A percentile compares a stretch with the other conserved stretches of the same genome.
Evolutionary conservation across 108 stramenopile genomes (phyloP).

Genomic region (Stephanodiscus minutulus): DNA sequence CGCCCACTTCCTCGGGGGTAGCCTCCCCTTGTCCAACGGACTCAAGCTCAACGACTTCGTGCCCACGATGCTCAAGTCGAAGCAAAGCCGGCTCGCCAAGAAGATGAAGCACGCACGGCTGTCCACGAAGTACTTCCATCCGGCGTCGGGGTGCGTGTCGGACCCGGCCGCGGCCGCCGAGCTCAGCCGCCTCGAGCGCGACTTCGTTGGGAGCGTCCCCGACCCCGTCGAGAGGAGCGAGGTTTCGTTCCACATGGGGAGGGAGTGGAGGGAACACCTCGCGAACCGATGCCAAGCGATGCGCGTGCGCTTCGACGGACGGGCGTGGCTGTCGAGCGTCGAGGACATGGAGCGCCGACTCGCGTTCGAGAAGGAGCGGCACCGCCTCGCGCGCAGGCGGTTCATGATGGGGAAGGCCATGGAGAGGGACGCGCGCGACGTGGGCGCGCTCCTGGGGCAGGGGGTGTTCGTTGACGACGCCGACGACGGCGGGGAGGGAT

Average conservation of each 20-base stretch:
- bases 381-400: slow-evolving; percentile 68
- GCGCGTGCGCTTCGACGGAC: slow-evolving; percentile 68
- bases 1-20: slow-evolving; percentile 63
- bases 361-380: slow-evolving; percentile 72
- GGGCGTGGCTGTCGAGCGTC: slow-evolving; percentile 72
- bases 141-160: not conserved
- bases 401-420: slow-evolving; percentile 85
- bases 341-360: slow-evolving; percentile 80
- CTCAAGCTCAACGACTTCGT: slow-evolving; percentile 89
- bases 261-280: slow-evolving; percentile 87
- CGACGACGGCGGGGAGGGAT: not conserved
- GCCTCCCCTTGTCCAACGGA: slow-evolving; percentile 71
- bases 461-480: slow-evolving; percentile 85
- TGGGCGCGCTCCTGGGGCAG: slow-evolving; percentile 5
- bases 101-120: slow-evolving; percentile 92
- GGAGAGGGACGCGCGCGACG: slow-evolving; percentile 55
- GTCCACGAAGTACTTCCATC: slow-evolving; percentile 45
- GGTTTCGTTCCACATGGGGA: slow-evolving; percentile 84
- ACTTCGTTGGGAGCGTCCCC: slow-evolving; percentile 63
- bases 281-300: slow-evolving; percentile 59
- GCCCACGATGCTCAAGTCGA: slow-evolving; percentile 80
- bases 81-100: slow-evolving; percentile 89
- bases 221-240: slow-evolving; percentile 76
- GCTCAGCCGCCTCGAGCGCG: slow-evolving; percentile 64
- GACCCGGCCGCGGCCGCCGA: not conserved